These are phyloP conservation scores for Cetradonia linearis DNA, from an alignment of 495 filamentous ascomycete genomes.

Conservation along the genomic window DNA sequence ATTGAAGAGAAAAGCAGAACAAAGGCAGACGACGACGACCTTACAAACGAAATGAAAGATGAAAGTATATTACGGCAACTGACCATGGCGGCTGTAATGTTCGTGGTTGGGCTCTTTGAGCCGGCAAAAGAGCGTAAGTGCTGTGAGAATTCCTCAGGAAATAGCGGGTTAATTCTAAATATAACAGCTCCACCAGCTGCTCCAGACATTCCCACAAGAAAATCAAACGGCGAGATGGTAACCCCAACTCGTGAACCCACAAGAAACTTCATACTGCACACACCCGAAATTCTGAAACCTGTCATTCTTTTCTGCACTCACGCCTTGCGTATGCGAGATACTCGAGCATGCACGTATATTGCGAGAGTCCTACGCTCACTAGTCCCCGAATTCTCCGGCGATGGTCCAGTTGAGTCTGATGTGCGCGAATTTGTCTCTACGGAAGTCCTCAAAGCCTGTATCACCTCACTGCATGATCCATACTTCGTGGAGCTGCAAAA, in stretches of 20 bases:
- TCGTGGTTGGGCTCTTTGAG: constrained; percentile 81
- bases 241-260: constrained; percentile 2
- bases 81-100: constrained; percentile 80
- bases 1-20: constrained; percentile 54
- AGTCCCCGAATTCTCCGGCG: constrained; percentile 61
- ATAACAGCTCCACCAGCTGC: constrained; percentile 12
- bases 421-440: constrained; percentile 87
- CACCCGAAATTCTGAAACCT: constrained; percentile 69
- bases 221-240: constrained; percentile 1
- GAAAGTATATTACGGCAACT: constrained; percentile 93
- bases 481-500: constrained; percentile 97
- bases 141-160: not conserved
- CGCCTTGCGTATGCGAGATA: constrained; percentile 81
- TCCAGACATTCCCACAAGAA: constrained; percentile 2
- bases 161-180: not conserved
- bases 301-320: constrained; percentile 86
- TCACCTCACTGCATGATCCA: constrained; percentile 81
- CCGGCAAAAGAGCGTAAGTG: constrained; percentile 49
- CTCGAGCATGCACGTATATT: constrained; percentile 76
- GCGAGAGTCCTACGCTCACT: constrained; percentile 75
- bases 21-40: constrained; percentile 52
- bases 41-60: constrained; percentile 94
- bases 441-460: constrained; percentile 71
- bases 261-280: constrained; percentile 55
- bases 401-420: constrained; percentile 46